Evolutionary conservation across 768 basidiomycete genomes (phyloP), one percentile per base, ranked within the genome.

Genomic region (Tylopilus plumbeoviolaceoides): DNA sequence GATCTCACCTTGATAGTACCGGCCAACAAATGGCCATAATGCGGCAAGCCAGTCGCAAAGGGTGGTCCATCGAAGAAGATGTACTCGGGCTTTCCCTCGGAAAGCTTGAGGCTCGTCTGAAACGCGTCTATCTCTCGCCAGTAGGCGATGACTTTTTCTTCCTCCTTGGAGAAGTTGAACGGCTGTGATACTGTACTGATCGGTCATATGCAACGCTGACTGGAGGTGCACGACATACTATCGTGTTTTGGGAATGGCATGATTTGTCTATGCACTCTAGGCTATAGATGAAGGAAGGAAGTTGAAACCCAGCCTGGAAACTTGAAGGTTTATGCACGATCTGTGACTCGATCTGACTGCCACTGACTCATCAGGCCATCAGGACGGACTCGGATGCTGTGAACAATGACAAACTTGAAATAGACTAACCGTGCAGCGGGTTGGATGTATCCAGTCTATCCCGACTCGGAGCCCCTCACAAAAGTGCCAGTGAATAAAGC

Each of bases 61-160:
- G 95, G 95, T 3, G 94, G 94, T 5, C 95, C 95, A 69, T 98
- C 97, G 73, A 93, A 98, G 76, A 99, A 99, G 21, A 93, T 84
- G 69, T 78, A 99, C 64, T 90, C 85, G 17, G 94, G 93, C 36
- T 85, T 79, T 4, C 94, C 94, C 66, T 95, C 87, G 0, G 91
- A 92, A 43, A 95, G 84, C 73, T 92, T 93, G 61, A 98, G 72
- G 60, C 89, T 91, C 7, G 95, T 98, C 66, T 87, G 83, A 73
- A 99, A 99, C 56, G 97, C 97, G 75, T 98, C 92, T 68, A 99
- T 99, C 68, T 95, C 93, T 60, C 81, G 78, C 95, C 95, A 98
- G 73, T 83, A 98, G 47, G 79, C 77, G 56, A 97, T 74, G 50
- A 97, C 91, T 63, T 93, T 92, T 66, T 89, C 85, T 68, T 95